A percentile compares a stretch with the other conserved stretches of the same genome.
phyloP scores from a whole-genome alignment of 1,284 basidiomycete genomes.

The Cryptococcus wingfieldii region DNA sequence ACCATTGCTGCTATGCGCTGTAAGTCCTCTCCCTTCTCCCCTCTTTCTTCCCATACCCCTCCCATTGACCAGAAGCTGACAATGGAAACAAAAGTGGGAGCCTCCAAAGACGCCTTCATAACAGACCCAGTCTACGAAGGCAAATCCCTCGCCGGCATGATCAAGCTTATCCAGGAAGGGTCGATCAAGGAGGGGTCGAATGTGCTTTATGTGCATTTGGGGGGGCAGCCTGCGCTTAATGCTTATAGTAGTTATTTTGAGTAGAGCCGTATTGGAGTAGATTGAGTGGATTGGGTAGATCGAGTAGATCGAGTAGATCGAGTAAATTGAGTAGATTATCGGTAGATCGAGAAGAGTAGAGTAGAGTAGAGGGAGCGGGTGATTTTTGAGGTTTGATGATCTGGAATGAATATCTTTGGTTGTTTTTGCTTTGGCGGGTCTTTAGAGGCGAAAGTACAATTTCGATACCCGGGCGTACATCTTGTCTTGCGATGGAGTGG shows the following conservation, averaged over 20 bases:
- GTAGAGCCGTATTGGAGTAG: background rate
- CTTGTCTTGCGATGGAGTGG: too few relatives aligned
- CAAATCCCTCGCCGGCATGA: slow-evolving; percentile 36
- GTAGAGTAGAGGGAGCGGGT: too few relatives aligned
- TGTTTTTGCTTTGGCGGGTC: too few relatives aligned
- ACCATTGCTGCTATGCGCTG: slow-evolving; percentile 33
- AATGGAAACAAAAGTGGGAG: slow-evolving; percentile 12
- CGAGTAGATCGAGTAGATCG: background rate
- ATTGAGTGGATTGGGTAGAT: background rate
- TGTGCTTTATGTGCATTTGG: slow-evolving; percentile 36
- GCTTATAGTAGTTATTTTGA: slow-evolving; percentile 26
- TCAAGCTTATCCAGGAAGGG: slow-evolving; percentile 30
- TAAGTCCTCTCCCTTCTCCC: slow-evolving; percentile 7
- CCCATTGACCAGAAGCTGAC: background rate
- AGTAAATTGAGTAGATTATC: too few relatives aligned
- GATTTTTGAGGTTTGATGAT: too few relatives aligned
- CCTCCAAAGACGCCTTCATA: slow-evolving; percentile 31
- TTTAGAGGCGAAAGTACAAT: too few relatives aligned
- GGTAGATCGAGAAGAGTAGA: too few relatives aligned
- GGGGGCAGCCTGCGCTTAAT: slow-evolving; percentile 34
- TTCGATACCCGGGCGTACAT: too few relatives aligned
- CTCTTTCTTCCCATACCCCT: background rate
- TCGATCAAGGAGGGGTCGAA: slow-evolving; percentile 25
- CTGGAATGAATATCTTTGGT: too few relatives aligned
- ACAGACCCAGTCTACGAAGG: slow-evolving; percentile 39